These are phyloP conservation scores for Globisporangium rhizosaccharum DNA, from an alignment of 352 stramenopile genomes.

Conservation along the genomic window DNA sequence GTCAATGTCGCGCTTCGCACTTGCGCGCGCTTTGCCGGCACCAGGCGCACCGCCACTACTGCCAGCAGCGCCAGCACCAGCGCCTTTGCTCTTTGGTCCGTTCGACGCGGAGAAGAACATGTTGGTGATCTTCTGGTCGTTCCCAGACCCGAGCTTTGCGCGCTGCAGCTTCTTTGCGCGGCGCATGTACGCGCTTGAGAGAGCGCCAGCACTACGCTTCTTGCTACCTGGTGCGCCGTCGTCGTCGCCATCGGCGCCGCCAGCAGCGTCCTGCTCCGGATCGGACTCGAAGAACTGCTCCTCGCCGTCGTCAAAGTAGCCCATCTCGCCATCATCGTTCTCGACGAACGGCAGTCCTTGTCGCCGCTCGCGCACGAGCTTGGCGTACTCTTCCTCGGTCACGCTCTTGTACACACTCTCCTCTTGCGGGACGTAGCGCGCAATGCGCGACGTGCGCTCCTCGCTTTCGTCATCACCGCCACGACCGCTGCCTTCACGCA, in stretches of 20 bases:
- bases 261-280: constrained; percentile 39
- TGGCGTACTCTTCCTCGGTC: constrained; percentile 80
- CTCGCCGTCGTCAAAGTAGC: constrained; percentile 86
- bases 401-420: constrained; percentile 82
- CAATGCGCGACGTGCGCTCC: constrained; percentile 39
- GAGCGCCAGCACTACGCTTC: constrained; percentile 69
- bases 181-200: constrained; percentile 71
- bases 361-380: constrained; percentile 75
- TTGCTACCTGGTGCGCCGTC: constrained; percentile 28
- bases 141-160: constrained; percentile 63
- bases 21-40: constrained; percentile 10
- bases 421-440: constrained; percentile 70
- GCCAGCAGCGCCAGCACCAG: constrained; percentile 9
- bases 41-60: constrained; percentile 11
- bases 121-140: constrained; percentile 86
- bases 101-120: constrained; percentile 79
- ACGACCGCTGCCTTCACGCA: constrained; percentile 40
- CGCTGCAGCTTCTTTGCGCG: constrained; percentile 82
- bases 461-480: background rate
- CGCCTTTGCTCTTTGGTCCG: constrained; percentile 28
- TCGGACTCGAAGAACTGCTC: constrained; percentile 88
- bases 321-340: constrained; percentile 38
- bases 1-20: constrained; percentile 74
- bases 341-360: constrained; percentile 70
- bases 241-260: constrained; percentile 37